Evolutionary conservation across 2,329 filamentous ascomycete genomes (phyloP), one percentile per base, ranked within the genome.

Genomic region (Arthrobotrys sphaeroides): DNA sequence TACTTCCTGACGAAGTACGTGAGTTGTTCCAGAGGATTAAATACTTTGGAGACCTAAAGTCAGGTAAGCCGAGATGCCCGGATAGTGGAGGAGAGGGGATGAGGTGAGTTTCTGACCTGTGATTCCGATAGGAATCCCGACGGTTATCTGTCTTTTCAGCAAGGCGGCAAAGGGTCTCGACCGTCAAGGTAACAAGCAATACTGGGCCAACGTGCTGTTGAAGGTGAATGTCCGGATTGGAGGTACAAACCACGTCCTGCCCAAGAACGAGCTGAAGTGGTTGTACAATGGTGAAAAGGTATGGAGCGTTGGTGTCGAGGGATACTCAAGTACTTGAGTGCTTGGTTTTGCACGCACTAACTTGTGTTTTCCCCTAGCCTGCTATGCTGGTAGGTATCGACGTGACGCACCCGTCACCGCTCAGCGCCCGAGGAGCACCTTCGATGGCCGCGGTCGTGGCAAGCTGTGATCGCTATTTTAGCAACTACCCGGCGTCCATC

Each of bases 351-450:
- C 2, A 2, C 22, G 38, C 7, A 36, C 38, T 64, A 20, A 64
- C 40, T 3, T 57, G n/a, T 6, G 6, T 13, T 12, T 6, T 18
- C n/a, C 51, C 18, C 13, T 33, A 73, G 69, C 61, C 69, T n/a
- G 61, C 93, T 0, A 97, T 97, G 89, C 83, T 97, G 0, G 88
- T 96, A 4, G 93, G 94, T 0, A 90, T 95, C 78, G 94, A 97
- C 79, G 93, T 97, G 0, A 96, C 93, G 0, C 94, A 97, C 79
- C 94, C 94, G 0, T 94, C 93, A n/a, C 87, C 89, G 0, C 87
- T 87, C 0, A 89, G 86, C 1, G 81, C 84, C 0, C 82, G 84
- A 0, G 82, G 81, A 0, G 88, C 91, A 0, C 92, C 92, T 0
- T 95, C 91, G 81, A 87, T 96, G 62, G 92, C 92, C 2, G 91